Percentiles rank a stretch among this genome's conserved stretches.
Evolutionary conservation across 148 eudicot species (phyloP).

Genomic region (Rhododendron ovatum): DNA sequence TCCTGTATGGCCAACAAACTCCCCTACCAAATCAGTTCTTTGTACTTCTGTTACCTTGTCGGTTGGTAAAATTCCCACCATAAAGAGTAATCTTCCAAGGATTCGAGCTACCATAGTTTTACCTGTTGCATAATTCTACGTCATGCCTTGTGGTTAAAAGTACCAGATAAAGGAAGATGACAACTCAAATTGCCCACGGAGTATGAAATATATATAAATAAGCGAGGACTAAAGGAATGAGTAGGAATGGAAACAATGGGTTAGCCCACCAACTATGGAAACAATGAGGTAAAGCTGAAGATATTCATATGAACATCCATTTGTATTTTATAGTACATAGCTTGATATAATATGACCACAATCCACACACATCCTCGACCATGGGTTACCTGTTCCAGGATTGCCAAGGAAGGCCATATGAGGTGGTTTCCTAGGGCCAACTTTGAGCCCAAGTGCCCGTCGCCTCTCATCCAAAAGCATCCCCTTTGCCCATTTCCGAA

Average conservation of each 20-base stretch:
- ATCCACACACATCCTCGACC: neutral
- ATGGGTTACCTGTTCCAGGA: slow-evolving; percentile 87
- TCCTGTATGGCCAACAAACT: slow-evolving; percentile 98
- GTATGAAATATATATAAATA: neutral
- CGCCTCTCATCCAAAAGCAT: slow-evolving; percentile 99
- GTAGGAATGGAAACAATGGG: too few relatives aligned
- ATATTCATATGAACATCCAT: neutral
- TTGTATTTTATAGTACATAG: too few relatives aligned
- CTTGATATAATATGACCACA: neutral
- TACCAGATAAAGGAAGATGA: neutral
- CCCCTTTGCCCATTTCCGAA: slow-evolving; percentile 95
- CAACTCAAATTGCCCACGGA: neutral
- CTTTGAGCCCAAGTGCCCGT: slow-evolving; percentile 87
- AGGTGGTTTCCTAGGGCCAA: slow-evolving; percentile 86
- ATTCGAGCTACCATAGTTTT: slow-evolving; percentile 99
- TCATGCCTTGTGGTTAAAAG: neutral
- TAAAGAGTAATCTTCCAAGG: slow-evolving; percentile 88
- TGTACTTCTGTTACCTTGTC: slow-evolving; percentile 97
- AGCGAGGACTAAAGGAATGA: too few relatives aligned
- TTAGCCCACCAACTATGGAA: neutral
- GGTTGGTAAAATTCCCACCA: slow-evolving; percentile 93
- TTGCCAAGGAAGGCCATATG: slow-evolving; percentile 99
- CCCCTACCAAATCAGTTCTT: slow-evolving; percentile 96
- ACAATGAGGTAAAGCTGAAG: neutral
- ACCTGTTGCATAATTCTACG: slow-evolving; percentile 37